These are phyloP conservation scores for Zymoseptoria crescenta DNA, from an alignment of 2,329 filamentous ascomycete genomes.

Conservation along the genomic window DNA sequence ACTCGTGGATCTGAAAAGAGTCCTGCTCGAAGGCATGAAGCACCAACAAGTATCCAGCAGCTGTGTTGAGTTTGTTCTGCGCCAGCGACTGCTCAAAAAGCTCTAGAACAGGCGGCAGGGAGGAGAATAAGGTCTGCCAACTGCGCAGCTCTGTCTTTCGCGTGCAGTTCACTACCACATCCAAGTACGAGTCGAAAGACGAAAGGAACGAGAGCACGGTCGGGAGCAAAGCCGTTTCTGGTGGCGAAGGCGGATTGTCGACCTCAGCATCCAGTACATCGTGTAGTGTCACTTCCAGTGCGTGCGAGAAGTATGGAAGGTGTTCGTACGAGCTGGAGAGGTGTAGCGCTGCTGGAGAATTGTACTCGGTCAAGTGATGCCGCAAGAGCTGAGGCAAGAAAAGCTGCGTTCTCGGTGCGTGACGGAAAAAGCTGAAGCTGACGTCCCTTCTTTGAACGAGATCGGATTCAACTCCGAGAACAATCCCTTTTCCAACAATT, in stretches of 20 bases:
- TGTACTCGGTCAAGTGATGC: conserved; percentile 66
- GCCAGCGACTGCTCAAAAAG: conserved; percentile 88
- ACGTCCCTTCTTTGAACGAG: conserved; percentile 88
- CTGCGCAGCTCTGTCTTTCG: conserved; percentile 93
- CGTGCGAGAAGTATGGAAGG: conserved; percentile 87
- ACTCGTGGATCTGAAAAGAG: conserved; percentile 52
- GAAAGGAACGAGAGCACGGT: conserved; percentile 47
- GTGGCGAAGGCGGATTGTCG: conserved; percentile 48
- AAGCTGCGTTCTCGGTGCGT: conserved; percentile 84
- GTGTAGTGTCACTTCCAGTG: conserved; percentile 83
- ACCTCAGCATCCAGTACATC: conserved; percentile 92
- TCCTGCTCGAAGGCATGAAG: conserved; percentile 65
- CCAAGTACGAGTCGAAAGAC: conserved; percentile 68
- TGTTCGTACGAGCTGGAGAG: conserved; percentile 79
- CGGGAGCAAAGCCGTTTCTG: conserved; percentile 44
- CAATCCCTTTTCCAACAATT: conserved; percentile 78
- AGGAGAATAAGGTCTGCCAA: conserved; percentile 88
- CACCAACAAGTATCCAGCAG: conserved; percentile 91
- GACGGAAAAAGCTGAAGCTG: conserved; percentile 82
- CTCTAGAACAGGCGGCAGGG: conserved; percentile 81
- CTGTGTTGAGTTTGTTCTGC: conserved; percentile 82
- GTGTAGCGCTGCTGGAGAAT: conserved; percentile 70
- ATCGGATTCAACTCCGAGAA: conserved; percentile 86
- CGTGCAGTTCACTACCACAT: conserved; percentile 93
- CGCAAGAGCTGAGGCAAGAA: conserved; percentile 84